These are phyloP conservation scores for Gautieria morchelliformis DNA, from an alignment of 768 basidiomycete genomes.

Conservation along the genomic window DNA sequence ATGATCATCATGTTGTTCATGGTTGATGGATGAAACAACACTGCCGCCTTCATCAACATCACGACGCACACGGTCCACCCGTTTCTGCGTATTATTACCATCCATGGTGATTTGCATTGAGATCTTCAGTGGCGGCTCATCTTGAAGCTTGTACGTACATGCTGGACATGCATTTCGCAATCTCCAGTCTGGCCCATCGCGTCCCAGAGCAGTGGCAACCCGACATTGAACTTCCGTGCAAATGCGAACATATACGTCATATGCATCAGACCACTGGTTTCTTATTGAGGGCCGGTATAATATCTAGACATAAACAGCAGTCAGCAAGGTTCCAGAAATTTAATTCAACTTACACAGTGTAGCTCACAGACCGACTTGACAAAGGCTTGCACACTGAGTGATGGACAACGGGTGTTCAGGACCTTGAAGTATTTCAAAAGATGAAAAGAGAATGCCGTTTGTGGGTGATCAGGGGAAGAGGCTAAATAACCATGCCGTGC, in stretches of 20 bases:
- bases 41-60: constrained; percentile 14
- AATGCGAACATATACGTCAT: constrained; percentile 27
- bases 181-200: constrained; percentile 23
- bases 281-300: constrained; percentile 18
- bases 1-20: not conserved
- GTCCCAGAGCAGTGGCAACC: constrained; percentile 18
- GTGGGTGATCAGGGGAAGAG: constrained; percentile 11
- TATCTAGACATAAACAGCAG: constrained; percentile 13
- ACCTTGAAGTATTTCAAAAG: constrained; percentile 7
- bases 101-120: constrained; percentile 18
- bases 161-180: constrained; percentile 26
- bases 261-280: constrained; percentile 21
- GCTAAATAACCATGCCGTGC: constrained; percentile 17
- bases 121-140: constrained; percentile 20
- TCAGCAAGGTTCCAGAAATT: not conserved
- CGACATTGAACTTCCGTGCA: constrained; percentile 12
- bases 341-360: constrained; percentile 13
- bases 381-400: constrained; percentile 19
- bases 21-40: constrained; percentile 4
- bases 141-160: constrained; percentile 27
- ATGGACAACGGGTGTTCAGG: not conserved
- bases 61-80: constrained; percentile 15
- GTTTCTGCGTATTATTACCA: constrained; percentile 25
- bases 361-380: constrained; percentile 20
- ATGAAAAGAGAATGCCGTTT: constrained; percentile 13